Evolutionary conservation across 257 asterid species (phyloP), one percentile per base, ranked within the genome.

Genomic region (Gynochthodes officinalis): DNA sequence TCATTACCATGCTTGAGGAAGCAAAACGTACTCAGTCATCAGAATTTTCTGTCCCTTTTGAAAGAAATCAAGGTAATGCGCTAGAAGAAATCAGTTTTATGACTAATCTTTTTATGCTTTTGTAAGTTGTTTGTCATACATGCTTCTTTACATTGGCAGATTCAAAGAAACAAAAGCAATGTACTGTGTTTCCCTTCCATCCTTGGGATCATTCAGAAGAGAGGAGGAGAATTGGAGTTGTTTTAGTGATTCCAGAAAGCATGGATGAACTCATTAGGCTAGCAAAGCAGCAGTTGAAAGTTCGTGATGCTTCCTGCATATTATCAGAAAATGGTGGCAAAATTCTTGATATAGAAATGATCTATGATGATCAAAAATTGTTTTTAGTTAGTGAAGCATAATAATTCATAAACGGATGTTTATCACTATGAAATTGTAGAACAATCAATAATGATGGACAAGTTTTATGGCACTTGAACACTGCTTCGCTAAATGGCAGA

Each of bases 1-100:
- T 88, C 62, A 76, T 90, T 44, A 80, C 79, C 79, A 79, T 90
- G 52, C 84, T 90, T 52, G 88, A 90, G 78, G 86, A 85, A 59
- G 89, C 90, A 71, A 79, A 79, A 72, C 49, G 49, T 61, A 65
- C 82, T 53, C 88, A 85, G 67, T 72, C 75, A 67, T 73, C 88
- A 1, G 76, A 81, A 30, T 79, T 77, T 74, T 79, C 87, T 60
- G 64, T 9, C 52, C 39, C 37, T 70, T 49, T 35, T 37, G 78
- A 68, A 77, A 73, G 74, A 62, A 49, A n/a, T 16, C 60, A 70
- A 74, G 83, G 79, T 75, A 74, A 30, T 49, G 1, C 25, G 23
- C 58, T 1, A 42, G 4, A 25, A 52, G 11, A 55, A 48, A 33
- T 25, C 15, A 65, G 27, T 15, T 33, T 3, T n/a, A 2, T 21